These are phyloP conservation scores for Vigna radiata DNA, from an alignment of 306 rosid genomes.

Conservation along the genomic window DNA sequence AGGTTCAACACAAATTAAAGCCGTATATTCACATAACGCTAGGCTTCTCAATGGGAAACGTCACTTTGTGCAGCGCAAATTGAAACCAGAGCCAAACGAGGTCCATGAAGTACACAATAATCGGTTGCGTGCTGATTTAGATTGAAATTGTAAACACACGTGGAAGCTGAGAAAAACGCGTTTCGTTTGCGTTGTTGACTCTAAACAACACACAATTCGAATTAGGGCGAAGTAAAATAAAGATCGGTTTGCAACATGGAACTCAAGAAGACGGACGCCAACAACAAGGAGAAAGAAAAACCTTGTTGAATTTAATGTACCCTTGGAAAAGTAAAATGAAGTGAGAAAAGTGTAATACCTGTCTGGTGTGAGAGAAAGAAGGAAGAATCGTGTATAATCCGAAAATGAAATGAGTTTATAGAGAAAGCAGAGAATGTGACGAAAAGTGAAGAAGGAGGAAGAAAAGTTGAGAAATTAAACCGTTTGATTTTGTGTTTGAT, in stretches of 20 bases:
- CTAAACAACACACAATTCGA: background rate
- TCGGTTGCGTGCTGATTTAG: background rate
- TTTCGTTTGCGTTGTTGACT: background rate
- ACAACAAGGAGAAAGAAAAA: background rate
- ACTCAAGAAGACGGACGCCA: background rate
- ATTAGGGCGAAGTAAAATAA: slow-evolving; percentile 21
- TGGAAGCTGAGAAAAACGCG: background rate
- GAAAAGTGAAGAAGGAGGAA: background rate
- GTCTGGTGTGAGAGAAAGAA: background rate
- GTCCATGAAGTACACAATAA: slow-evolving; percentile 3
- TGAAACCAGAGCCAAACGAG: slow-evolving; percentile 6
- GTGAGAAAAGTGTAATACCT: slow-evolving; percentile 6
- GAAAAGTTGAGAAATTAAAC: background rate
- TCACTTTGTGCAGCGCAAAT: slow-evolving; percentile 1
- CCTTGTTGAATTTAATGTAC: slow-evolving; percentile 1
- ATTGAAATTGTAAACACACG: background rate
- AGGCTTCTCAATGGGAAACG: background rate
- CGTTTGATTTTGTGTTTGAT: background rate
- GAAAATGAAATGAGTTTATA: background rate
- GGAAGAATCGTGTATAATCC: background rate
- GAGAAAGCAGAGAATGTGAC: background rate
- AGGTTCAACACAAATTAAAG: slow-evolving; percentile 22
- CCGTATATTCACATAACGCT: background rate
- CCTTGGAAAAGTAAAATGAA: background rate
- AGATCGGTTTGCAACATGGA: background rate